A percentile compares a stretch with the other conserved stretches of the same genome.
Conservation (phyloP, 1,139 yeast species). For the Pichia sp. region DNA sequence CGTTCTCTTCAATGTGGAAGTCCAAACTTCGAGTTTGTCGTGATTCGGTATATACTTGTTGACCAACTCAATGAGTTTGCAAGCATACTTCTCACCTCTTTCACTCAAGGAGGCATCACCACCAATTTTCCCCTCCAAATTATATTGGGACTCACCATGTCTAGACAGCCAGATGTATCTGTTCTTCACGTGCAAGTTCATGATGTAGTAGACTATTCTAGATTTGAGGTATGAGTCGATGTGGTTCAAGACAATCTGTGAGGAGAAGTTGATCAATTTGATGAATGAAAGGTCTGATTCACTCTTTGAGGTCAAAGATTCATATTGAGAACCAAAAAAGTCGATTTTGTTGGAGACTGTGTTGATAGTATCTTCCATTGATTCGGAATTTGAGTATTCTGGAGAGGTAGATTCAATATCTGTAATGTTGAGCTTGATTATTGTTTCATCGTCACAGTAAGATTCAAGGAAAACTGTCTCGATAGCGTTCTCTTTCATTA, state of each 20-base stretch:
- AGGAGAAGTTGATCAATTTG: slow-evolving; percentile 78
- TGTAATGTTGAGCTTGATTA: slow-evolving; percentile 64
- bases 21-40: slow-evolving; percentile 85
- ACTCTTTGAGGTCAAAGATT: slow-evolving; percentile 51
- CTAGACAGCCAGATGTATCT: slow-evolving; percentile 88
- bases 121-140: slow-evolving; percentile 90
- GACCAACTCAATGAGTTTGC: slow-evolving; percentile 73
- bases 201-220: slow-evolving; percentile 88
- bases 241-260: slow-evolving; percentile 80
- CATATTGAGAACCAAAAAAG: slow-evolving; percentile 66
- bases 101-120: slow-evolving; percentile 88
- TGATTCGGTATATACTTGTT: slow-evolving; percentile 59
- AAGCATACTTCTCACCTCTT: slow-evolving; percentile 82
- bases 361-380: slow-evolving; percentile 45
- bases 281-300: slow-evolving; percentile 75
- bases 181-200: slow-evolving; percentile 92
- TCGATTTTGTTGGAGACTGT: slow-evolving; percentile 72
- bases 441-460: slow-evolving; percentile 77
- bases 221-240: slow-evolving; percentile 87
- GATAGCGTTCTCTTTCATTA: slow-evolving; percentile 60
- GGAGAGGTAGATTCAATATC: slow-evolving; percentile 14
- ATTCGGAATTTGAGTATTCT: slow-evolving; percentile 9
- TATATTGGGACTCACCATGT: slow-evolving; percentile 92
- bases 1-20: slow-evolving; percentile 85
- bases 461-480: slow-evolving; percentile 92